Base-by-base conservation (phyloP, 2,329 filamentous ascomycete species). In the Aspergillus ustus region DNA sequence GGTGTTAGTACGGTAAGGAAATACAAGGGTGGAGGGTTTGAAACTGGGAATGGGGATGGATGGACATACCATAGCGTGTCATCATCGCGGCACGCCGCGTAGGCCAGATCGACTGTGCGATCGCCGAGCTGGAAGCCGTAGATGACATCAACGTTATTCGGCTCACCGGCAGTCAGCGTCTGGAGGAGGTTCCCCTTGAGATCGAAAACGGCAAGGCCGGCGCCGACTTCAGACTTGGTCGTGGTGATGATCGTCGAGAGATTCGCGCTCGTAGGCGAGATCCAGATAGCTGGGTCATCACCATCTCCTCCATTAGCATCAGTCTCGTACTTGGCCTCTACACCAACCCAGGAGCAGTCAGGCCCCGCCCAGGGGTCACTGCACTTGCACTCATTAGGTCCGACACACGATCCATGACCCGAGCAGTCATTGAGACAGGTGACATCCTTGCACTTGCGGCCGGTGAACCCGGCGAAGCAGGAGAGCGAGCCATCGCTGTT, bases 131-230 rank as follows among this genome's bases (percentile, higher is more conserved):
- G 19, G 28, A 61, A 57, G 1, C 46, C 46, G 19, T 61, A 61
- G 17, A 61, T 57, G 19, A 61, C 29, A 57, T 61, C 59, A 1
- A 61, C 59, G 31, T 61, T 61, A 40, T 57, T 61, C 48, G 59
- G 59, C 46, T 61, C 59, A 6, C 37, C 48, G 2, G 59, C 59
- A 6, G 52, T 1, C 22, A 61, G 7, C 3, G 52, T 57, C 48
- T 61, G 59, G 2, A 61, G 48, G 6, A 61, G 48, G 7, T 57
- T 57, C 1, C 59, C 59, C 20, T 25, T 25, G 25, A 61, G 59
- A 29, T 61, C 59, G 19, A 61, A 61, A 2, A 61, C 59, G 0
- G 59, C 59, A 4, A 61, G 28, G 1, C 59, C 59, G 0, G 59
- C 59, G 1, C 59, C 59, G 3, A 52, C 17, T 11, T 57, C 59